Evolutionary conservation across 805 yeast species (phyloP).

Genomic region (Yarrowia sp.): DNA sequence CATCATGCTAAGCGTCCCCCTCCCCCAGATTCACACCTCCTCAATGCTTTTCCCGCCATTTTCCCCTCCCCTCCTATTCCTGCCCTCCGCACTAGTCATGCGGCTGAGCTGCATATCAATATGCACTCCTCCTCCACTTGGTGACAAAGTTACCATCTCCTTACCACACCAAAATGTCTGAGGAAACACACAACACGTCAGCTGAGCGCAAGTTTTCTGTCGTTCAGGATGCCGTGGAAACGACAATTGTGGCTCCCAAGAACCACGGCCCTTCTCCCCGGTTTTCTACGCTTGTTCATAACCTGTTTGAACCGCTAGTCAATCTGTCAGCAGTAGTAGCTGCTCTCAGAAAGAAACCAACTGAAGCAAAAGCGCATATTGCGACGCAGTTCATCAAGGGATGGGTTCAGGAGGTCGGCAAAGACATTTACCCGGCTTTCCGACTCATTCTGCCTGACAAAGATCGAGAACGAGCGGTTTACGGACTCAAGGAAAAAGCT

Average conservation of each 20-base stretch:
- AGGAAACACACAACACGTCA: too few relatives aligned
- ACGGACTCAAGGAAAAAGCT: slow-evolving; percentile 60
- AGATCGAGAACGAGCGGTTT: slow-evolving; percentile 53
- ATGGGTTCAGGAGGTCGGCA: slow-evolving; percentile 57
- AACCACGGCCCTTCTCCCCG: slow-evolving; percentile 45
- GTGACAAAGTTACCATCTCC: too few relatives aligned
- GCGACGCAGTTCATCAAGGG: slow-evolving; percentile 44
- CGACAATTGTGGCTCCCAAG: slow-evolving; percentile 35
- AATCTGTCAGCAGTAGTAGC: slow-evolving; percentile 34
- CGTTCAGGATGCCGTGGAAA: slow-evolving; percentile 4
- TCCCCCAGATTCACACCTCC: too few relatives aligned
- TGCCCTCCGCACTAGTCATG: too few relatives aligned
- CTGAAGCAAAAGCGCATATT: slow-evolving; percentile 34
- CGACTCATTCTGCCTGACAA: slow-evolving; percentile 42
- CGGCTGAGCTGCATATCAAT: too few relatives aligned
- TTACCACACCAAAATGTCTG: too few relatives aligned
- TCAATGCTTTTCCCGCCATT: too few relatives aligned
- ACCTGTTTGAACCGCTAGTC: slow-evolving; percentile 44
- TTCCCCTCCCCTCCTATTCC: too few relatives aligned
- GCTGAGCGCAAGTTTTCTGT: background rate
- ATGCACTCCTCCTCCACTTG: too few relatives aligned
- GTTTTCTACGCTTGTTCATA: slow-evolving; percentile 43
- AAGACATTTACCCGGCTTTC: slow-evolving; percentile 64
- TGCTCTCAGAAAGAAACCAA: slow-evolving; percentile 26
- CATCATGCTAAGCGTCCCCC: too few relatives aligned